phyloP scores from a whole-genome alignment of 1,284 basidiomycete species.

The Fomes fomentarius region DNA sequence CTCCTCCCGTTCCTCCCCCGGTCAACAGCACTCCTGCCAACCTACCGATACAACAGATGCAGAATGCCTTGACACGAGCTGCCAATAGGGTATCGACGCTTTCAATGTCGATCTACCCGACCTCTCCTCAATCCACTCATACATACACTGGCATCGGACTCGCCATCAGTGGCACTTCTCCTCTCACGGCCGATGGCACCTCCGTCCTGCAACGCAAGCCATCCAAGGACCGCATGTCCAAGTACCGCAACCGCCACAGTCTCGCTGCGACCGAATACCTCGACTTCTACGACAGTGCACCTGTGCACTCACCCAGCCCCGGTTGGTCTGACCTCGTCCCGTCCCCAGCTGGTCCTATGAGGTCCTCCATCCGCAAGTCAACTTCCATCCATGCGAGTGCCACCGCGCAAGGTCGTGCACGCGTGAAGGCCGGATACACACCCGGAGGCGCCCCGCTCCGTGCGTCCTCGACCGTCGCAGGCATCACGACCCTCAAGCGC shows the following conservation, averaged over 20 bases:
- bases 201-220: conserved; percentile 34
- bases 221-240: conserved; percentile 26
- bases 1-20: conserved; percentile 6
- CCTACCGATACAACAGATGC: conserved; percentile 25
- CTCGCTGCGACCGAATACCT: conserved; percentile 19
- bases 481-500: conserved; percentile 16
- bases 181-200: conserved; percentile 49
- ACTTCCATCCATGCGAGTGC: conserved; percentile 23
- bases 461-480: conserved; percentile 36
- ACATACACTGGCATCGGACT: conserved; percentile 42
- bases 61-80: conserved; percentile 23
- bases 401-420: conserved; percentile 50
- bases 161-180: conserved; percentile 45
- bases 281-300: conserved; percentile 53
- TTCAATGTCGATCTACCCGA: conserved; percentile 57
- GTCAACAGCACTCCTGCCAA: not conserved
- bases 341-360: conserved; percentile 40
- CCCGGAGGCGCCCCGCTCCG: conserved; percentile 54
- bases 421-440: conserved; percentile 65
- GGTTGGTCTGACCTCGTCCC: conserved; percentile 27
- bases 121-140: conserved; percentile 41
- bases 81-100: conserved; percentile 48
- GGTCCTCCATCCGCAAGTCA: conserved; percentile 30
- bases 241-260: conserved; percentile 31
- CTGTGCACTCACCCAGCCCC: conserved; percentile 47